Base-by-base conservation (phyloP, 371 early-diverging fungal species). In the Apophysomyces elegans region DNA sequence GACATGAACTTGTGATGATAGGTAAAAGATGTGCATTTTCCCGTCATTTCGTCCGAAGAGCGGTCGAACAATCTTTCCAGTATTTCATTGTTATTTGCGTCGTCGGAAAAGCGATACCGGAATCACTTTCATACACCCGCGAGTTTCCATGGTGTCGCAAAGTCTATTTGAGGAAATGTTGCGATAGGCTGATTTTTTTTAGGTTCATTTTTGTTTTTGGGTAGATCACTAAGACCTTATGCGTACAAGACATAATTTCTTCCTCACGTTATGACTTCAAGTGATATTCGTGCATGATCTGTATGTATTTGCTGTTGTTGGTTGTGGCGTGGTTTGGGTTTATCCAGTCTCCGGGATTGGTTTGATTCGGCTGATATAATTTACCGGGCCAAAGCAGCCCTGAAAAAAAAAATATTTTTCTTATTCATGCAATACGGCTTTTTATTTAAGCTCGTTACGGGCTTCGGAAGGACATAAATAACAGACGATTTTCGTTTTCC, bases 401-500 rank as follows among this genome's bases (percentile, higher is more conserved):
- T 50, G 54, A 50, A 50, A 50, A 21, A 50, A 5, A 18, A 26
- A 1, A 26, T 0, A 2, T 26, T 26, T 26, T 41, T 13, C 16
- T 50, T 50, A 50, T 50, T 50, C 54, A 50, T 50, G 54, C 54
- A 50, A 50, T 50, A 50, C 54, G 54, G 54, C 54, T 50, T n/a
- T 50, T 21, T 50, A 50, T 50, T 50, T 50, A 50, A 50, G 54
- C 54, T 50, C 54, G 21, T 21, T 21, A 21, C 54, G 54, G 54
- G 54, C 6, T 3, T 50, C 21, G 54, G 54, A 50, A 1, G 9
- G 18, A 50, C 54, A 50, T 50, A 50, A 50, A 50, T 50, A 50
- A 50, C 54, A 50, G 54, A 50, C 54, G 54, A 50, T 50, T 50
- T 50, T 50, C 21, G 18, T 16, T 21, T 50, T 32, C 14, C 38